Evolutionary conservation across 768 basidiomycete genomes (phyloP), one percentile per base, ranked within the genome.

Genomic region (Russula griseocarnosa): DNA sequence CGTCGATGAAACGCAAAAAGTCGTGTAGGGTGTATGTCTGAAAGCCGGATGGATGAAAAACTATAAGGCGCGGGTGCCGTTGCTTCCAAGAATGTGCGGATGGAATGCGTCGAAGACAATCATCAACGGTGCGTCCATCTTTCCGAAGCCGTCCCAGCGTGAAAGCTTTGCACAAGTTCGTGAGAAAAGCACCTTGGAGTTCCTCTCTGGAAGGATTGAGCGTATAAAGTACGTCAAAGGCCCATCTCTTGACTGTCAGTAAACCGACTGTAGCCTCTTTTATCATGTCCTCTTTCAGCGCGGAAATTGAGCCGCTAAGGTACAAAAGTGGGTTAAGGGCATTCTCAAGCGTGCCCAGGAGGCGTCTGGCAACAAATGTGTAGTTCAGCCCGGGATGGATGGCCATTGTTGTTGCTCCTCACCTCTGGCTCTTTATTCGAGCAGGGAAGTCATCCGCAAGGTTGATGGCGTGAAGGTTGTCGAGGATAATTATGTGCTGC

Each of bases 401-500:
- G 16, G 1, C 0, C 2, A 32, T 3, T 5, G 18, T n/a, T 13
- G 2, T 11, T 13, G 11, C 16, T 36, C 8, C 55, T 52, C 47
- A 65, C 64, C 64, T 61, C 26, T 61, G 54, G 14, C 26, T 52
- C 20, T 22, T 20, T 8, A 55, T 38, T 28, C 59, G 64, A 26
- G 14, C 1, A 16, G 40, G 49, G 3, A 51, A 51, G 9, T 55
- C 28, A 2, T 60, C 42, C 4, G 11, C 26, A 30, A 22, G n/a
- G 36, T 34, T n/a, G 49, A 56, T 18, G 22, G 54, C 40, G 55
- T 71, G 66, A 3, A 76, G 65, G 7, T 67, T 67, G 30, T 81
- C 76, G 47, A 79, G 74, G 16, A 85, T 81, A 51, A 76, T 67
- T 3, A 86, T 78, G 53, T 85, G 82, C 55, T 79, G 78, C 1